Evolutionary conservation across 495 filamentous ascomycete species (phyloP).

Genomic region (Hamigera avellanea): DNA sequence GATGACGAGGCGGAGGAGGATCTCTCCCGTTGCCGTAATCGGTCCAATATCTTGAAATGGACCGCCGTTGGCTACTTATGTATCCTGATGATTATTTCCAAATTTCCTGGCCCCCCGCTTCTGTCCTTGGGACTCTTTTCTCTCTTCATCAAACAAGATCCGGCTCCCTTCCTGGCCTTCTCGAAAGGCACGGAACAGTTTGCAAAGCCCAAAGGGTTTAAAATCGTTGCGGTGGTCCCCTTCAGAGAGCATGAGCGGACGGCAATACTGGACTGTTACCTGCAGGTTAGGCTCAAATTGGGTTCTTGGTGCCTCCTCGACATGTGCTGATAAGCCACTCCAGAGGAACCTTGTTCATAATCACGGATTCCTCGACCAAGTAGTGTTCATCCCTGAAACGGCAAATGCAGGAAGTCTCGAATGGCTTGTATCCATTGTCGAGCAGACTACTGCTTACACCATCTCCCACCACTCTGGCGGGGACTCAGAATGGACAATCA

Average conservation of each 20-base stretch:
- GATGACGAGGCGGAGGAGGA: too few relatives aligned
- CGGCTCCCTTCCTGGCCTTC: neutral
- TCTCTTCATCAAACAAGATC: neutral
- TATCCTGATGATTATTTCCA: too few relatives aligned
- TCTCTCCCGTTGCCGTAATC: neutral
- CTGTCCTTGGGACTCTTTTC: neutral
- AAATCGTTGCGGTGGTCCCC: too few relatives aligned
- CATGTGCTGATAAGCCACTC: slow-evolving; percentile 3
- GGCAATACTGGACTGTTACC: slow-evolving; percentile 41
- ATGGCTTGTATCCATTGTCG: slow-evolving; percentile 26
- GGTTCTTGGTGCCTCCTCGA: too few relatives aligned
- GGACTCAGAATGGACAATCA: slow-evolving; percentile 10
- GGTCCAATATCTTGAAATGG: neutral
- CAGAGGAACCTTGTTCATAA: slow-evolving; percentile 40
- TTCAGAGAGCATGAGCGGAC: neutral
- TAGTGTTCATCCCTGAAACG: slow-evolving; percentile 41
- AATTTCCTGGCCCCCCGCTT: too few relatives aligned
- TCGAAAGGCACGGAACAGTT: slow-evolving; percentile 20
- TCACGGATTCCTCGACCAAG: slow-evolving; percentile 40
- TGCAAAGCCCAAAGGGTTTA: neutral
- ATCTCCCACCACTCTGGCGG: slow-evolving; percentile 10
- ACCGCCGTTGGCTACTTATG: too few relatives aligned
- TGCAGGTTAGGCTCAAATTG: slow-evolving; percentile 17
- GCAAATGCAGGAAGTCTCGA: slow-evolving; percentile 28
- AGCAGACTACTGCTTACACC: slow-evolving; percentile 16